phyloP scores from a whole-genome alignment of 2,329 filamentous ascomycete genomes.

The Metarhizium robertsii region DNA sequence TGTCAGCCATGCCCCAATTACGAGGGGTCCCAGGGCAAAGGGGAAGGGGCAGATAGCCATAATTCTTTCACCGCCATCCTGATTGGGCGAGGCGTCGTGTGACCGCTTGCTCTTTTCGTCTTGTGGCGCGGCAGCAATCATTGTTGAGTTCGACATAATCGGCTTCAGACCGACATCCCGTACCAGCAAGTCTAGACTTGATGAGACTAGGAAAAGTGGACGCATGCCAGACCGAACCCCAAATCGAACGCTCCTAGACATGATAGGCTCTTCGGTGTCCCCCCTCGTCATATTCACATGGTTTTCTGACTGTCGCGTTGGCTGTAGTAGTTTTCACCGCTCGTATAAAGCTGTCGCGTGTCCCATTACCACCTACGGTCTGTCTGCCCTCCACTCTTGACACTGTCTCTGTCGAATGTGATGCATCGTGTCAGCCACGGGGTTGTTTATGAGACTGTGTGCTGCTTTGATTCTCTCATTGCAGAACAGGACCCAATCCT shows the following conservation, averaged over 20 bases:
- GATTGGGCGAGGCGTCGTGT: background rate
- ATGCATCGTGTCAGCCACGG: background rate
- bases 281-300: background rate
- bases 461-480: background rate
- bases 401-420: background rate
- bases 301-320: background rate
- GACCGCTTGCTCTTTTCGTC: constrained; percentile 3
- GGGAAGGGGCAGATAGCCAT: background rate
- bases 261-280: background rate
- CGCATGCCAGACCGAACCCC: background rate
- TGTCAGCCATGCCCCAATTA: no score
- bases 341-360: background rate
- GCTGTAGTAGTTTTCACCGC: no score
- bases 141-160: background rate
- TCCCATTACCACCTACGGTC: background rate
- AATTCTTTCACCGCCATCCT: constrained; percentile 2
- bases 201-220: background rate
- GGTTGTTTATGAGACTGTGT: background rate
- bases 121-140: background rate
- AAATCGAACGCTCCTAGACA: background rate
- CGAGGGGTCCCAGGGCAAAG: background rate
- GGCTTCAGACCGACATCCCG: background rate
- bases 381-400: background rate
- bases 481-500: background rate
- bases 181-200: background rate